Percentiles rank a stretch among this genome's conserved stretches.
Evolutionary conservation across 345 rosid genomes (phyloP).

Genomic region (Populus tremula): DNA sequence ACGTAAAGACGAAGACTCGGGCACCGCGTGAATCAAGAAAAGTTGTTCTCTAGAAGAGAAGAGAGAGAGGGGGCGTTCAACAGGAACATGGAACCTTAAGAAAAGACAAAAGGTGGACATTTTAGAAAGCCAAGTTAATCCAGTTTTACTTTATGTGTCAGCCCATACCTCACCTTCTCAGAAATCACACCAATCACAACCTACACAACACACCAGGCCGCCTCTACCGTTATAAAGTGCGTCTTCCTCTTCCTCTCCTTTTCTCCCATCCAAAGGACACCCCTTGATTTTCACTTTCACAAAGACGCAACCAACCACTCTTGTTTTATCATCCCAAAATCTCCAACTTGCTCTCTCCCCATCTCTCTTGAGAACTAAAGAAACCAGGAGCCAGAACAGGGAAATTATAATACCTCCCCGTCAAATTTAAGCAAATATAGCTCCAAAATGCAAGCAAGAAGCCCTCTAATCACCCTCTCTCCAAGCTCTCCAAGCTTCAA

Average conservation of each 20-base stretch:
- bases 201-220: too few relatives aligned
- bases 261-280: not conserved
- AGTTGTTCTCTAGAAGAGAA: not conserved
- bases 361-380: not conserved
- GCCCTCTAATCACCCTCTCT: conserved; percentile 7
- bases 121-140: too few relatives aligned
- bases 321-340: too few relatives aligned
- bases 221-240: not conserved
- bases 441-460: conserved; percentile 2
- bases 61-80: not conserved
- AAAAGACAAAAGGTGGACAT: too few relatives aligned
- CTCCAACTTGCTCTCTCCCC: not conserved
- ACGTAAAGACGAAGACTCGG: not conserved
- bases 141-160: too few relatives aligned
- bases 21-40: not conserved
- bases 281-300: not conserved
- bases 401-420: not conserved
- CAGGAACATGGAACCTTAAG: not conserved
- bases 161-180: not conserved
- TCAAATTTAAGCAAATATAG: not conserved
- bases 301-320: not conserved
- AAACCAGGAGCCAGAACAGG: not conserved
- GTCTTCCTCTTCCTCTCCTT: not conserved
- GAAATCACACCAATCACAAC: not conserved
- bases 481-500: conserved; percentile 36